Base-by-base conservation (phyloP, 495 filamentous ascomycete species). In the Staphylotrichum tortipilum region DNA sequence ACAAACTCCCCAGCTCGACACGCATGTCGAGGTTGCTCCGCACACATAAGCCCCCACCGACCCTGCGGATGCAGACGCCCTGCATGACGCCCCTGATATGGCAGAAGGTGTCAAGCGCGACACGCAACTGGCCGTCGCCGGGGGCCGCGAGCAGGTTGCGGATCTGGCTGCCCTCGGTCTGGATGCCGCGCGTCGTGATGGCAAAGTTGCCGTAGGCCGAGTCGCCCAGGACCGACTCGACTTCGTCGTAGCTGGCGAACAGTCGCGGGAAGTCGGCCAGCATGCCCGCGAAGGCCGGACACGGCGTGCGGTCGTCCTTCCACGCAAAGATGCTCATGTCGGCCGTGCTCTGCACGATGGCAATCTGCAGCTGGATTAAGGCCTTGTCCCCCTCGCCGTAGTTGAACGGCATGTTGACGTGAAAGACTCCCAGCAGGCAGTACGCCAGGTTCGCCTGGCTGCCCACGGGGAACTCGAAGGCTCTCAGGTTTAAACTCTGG, bases 321-420 rank as follows among this genome's bases (percentile, higher is more conserved):
- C 64, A 65, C 4, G 57, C 64, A 12, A 69, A 50, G 7, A 69
- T 55, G 14, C 60, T 64, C 36, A 63, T 52, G 37, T 69, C 64
- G n/a, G 52, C 23, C 0, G 54, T 52, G 0, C 46, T 17, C 9
- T 56, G 51, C 1, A 64, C 44, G 1, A 66, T 66, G 1, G 59
- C 53, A 19, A 36, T 37, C 28, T 69, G 66, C 11, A 63, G 46
- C 3, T 58, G 42, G 15, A 12, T 4, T 35, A 64, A 64, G 9
- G 60, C 60, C 23, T 45, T 47, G 23, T 15, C 26, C 7, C 60
- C 53, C 23, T 66, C 63, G 11, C 60, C 63, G 29, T 66, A 63
- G 0, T 54, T 43, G 8, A 63, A 44, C 10, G 61, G 47, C 50
- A 67, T 56, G 26, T 61, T 57, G 15, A 65, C 51, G 31, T 52